These are phyloP conservation scores for Miscanthus lutarioriparius DNA, from an alignment of 176 grass and related monocot species.

Conservation along the genomic window DNA sequence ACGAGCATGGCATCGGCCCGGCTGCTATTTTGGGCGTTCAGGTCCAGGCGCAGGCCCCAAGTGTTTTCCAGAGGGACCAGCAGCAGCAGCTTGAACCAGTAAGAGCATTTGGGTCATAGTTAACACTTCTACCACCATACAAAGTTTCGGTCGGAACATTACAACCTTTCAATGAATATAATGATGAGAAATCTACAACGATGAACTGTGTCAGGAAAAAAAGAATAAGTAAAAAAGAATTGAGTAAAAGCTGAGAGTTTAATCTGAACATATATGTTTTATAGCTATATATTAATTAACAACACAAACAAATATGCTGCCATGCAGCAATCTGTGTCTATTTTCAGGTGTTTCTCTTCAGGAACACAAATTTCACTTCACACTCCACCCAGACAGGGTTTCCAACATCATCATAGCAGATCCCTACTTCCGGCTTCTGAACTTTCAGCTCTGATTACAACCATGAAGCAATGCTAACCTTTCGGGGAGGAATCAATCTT, in stretches of 20 bases:
- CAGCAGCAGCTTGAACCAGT: too few relatives aligned
- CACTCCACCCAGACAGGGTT: neutral
- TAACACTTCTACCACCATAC: too few relatives aligned
- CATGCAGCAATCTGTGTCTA: neutral
- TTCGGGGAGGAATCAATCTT: neutral
- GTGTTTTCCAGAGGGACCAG: too few relatives aligned
- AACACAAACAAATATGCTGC: neutral
- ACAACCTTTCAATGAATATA: neutral
- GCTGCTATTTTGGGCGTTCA: too few relatives aligned
- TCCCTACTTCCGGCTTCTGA: neutral
- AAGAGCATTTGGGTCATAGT: too few relatives aligned
- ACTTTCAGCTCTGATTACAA: conserved; percentile 15
- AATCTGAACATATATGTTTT: neutral
- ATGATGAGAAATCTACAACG: neutral
- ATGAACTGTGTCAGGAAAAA: neutral
- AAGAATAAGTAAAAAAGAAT: neutral
- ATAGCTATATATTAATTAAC: too few relatives aligned
- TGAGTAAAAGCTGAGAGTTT: neutral
- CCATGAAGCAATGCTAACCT: neutral
- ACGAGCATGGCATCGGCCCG: too few relatives aligned
- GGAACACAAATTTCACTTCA: neutral
- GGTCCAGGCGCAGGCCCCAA: too few relatives aligned
- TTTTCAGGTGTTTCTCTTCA: neutral
- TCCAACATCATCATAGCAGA: neutral
- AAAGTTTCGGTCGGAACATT: too few relatives aligned